phyloP scores from a whole-genome alignment of 805 yeast genomes.

The Metschnikowia reukaufii region DNA sequence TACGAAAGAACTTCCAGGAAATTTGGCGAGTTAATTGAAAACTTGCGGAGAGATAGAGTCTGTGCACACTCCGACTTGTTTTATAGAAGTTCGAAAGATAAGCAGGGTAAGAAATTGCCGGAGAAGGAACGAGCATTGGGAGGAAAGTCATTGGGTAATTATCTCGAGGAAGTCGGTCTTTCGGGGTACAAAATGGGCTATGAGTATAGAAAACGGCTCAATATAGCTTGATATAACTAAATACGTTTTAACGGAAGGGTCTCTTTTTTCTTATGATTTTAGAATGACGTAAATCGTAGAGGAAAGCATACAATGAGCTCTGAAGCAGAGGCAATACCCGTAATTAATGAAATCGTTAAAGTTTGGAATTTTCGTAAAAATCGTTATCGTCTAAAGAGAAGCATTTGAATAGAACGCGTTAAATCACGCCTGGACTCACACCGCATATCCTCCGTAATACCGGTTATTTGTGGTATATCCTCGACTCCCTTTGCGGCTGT shows the following conservation, averaged over 20 bases:
- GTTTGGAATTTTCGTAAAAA: slow-evolving; percentile 2
- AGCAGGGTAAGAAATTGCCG: slow-evolving; percentile 17
- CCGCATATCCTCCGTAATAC: slow-evolving; percentile 31
- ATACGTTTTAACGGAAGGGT: not conserved
- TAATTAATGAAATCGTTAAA: not conserved
- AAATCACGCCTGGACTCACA: not conserved
- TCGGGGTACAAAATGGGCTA: slow-evolving; percentile 29
- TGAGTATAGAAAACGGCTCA: slow-evolving; percentile 26
- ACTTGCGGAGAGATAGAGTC: slow-evolving; percentile 23
- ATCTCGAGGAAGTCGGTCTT: slow-evolving; percentile 26
- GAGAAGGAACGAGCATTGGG: slow-evolving; percentile 27
- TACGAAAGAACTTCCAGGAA: slow-evolving; percentile 15
- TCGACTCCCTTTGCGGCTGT: slow-evolving; percentile 24
- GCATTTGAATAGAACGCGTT: not conserved
- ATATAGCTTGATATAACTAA: slow-evolving; percentile 9
- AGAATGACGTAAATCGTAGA: not conserved
- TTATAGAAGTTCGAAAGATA: slow-evolving; percentile 13
- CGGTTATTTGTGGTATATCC: slow-evolving; percentile 36
- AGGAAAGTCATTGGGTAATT: slow-evolving; percentile 35
- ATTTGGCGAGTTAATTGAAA: slow-evolving; percentile 16
- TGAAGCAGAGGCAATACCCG: too few relatives aligned
- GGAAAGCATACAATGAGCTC: too few relatives aligned
- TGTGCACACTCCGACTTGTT: slow-evolving; percentile 38
- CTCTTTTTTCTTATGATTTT: not conserved
- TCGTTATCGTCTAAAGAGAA: slow-evolving; percentile 8